phyloP scores from a whole-genome alignment of 306 rosid genomes.

The Senna siamea region DNA sequence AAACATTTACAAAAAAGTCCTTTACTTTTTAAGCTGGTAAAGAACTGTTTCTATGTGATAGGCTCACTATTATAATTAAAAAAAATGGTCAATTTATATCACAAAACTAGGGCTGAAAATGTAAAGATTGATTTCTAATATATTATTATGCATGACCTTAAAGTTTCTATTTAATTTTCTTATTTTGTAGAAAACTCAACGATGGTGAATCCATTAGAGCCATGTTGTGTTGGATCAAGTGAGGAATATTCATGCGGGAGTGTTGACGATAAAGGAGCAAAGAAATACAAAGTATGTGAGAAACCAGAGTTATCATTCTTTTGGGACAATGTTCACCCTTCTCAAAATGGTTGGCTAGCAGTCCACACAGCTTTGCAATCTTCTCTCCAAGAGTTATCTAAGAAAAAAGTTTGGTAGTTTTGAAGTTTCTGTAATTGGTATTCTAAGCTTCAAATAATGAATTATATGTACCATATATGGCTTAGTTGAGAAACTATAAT shows the following conservation, averaged over 20 bases:
- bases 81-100: too few species aligned
- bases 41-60: too few species aligned
- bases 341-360: constrained; percentile 20
- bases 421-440: background rate
- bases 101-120: too few species aligned
- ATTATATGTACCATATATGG: too few species aligned
- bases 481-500: too few species aligned
- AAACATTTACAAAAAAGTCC: too few species aligned
- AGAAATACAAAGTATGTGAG: constrained; percentile 38
- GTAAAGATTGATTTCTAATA: background rate
- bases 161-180: background rate
- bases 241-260: constrained; percentile 26
- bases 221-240: constrained; percentile 35
- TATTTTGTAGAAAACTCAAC: constrained; percentile 31
- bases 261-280: constrained; percentile 34
- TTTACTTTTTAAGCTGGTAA: too few species aligned
- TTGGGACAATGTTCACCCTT: constrained; percentile 52
- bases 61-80: too few species aligned
- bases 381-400: background rate
- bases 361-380: background rate
- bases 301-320: constrained; percentile 40
- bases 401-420: background rate
- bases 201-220: constrained; percentile 43
- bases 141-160: background rate
- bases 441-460: background rate